Evolutionary conservation across 108 stramenopile genomes (phyloP), one percentile per base, ranked within the genome.

Genomic region (Cafeteria roenbergensis): DNA sequence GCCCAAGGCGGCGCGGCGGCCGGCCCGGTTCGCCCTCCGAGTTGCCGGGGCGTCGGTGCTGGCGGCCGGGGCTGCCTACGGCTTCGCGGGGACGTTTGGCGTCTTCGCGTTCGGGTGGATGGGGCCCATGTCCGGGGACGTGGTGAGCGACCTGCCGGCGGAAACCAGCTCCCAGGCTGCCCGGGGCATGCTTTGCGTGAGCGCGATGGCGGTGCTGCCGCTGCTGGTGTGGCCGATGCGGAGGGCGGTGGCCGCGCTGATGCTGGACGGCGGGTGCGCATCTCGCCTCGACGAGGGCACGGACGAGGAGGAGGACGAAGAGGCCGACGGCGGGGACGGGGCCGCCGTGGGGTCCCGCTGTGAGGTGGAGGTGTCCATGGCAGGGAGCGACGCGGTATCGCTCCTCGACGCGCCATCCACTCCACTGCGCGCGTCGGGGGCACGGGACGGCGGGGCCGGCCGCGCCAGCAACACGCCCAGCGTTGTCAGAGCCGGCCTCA

Each of bases 191-290:
- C 21, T 61, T 6, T 8, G 24, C 20, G 20, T 61, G 17, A 26
- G 22, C 37, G 20, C 30, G 2, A 2, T 27, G 20, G 17, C 24
- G 20, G 59, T 61, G 21, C 9, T 2, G 24, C 59, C 59, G 20
- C 36, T 61, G 2, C 2, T 61, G 34, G 17, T 61, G 34, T 61
- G 59, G 59, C 59, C 59, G 20, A 32, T 32, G 21, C 22, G 59
- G 21, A 38, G 17, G 21, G 37, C 36, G 2, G 37, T 32, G 21
- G 21, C 30, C 36, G n/a, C 9, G 21, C 2, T 61, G n/a, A n/a
- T n/a, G n/a, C n/a, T n/a, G n/a, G n/a, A n/a, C n/a, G n/a, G n/a
- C n/a, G n/a, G n/a, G n/a, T n/a, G n/a, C n/a, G n/a, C n/a, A n/a
- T n/a, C n/a, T n/a, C n/a, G n/a, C n/a, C n/a, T n/a, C n/a, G n/a